phyloP scores from a whole-genome alignment of 2,329 filamentous ascomycete genomes.

The Nigrograna mackinnonii region DNA sequence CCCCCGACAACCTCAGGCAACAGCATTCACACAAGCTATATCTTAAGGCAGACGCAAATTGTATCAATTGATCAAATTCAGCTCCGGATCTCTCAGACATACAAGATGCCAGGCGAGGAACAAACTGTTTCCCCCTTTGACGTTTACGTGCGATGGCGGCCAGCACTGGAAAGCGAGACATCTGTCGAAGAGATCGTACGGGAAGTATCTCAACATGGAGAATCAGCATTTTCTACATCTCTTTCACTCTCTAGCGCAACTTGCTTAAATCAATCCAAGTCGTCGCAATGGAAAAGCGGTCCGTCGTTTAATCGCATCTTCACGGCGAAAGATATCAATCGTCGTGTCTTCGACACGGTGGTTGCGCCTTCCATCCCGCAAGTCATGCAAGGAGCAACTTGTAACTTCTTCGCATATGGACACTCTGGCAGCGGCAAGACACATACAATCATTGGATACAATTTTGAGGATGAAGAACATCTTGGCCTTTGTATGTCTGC shows the following conservation, averaged over 20 bases:
- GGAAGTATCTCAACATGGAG: not conserved
- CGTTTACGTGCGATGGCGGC: constrained; percentile 12
- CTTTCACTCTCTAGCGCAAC: not conserved
- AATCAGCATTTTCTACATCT: constrained; percentile 1
- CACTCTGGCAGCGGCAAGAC: constrained; percentile 48
- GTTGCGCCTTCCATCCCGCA: constrained; percentile 38
- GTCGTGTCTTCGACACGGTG: constrained; percentile 22
- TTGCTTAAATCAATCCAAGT: not conserved
- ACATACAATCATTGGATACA: constrained; percentile 49
- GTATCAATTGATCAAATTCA: no score
- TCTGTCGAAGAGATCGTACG: constrained; percentile 1
- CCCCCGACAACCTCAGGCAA: no score
- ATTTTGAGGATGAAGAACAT: constrained; percentile 36
- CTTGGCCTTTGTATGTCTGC: constrained; percentile 45
- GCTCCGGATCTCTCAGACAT: no score
- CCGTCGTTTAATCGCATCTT: constrained; percentile 10
- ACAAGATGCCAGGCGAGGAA: no score
- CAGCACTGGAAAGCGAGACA: constrained; percentile 4
- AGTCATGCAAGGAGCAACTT: constrained; percentile 40
- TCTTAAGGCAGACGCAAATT: no score
- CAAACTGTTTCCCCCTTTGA: constrained; percentile 1
- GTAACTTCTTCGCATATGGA: constrained; percentile 50
- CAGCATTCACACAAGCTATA: no score
- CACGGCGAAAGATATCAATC: constrained; percentile 11
- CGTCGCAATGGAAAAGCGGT: constrained; percentile 15